Evolutionary conservation across 2,329 filamentous ascomycete species (phyloP).

Genomic region (Magnaporthales sp.): DNA sequence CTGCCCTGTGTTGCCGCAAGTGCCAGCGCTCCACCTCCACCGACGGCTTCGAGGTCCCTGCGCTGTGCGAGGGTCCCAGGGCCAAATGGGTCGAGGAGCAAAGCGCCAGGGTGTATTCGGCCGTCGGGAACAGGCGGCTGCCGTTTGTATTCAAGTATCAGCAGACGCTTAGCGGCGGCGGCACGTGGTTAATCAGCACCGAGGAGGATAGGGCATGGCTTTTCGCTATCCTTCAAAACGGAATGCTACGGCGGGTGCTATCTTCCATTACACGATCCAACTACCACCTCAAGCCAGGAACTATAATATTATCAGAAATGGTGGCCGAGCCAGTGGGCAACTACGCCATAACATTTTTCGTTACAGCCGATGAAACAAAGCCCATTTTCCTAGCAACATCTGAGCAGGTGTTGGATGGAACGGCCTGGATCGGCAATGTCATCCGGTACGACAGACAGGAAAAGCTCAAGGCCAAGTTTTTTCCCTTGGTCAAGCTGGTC

Average conservation of each 20-base stretch:
- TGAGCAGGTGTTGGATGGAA: constrained; percentile 23
- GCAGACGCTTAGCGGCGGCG: constrained; percentile 26
- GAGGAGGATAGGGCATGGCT: constrained; percentile 17
- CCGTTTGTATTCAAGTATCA: constrained; percentile 29
- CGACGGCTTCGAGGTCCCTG: constrained; percentile 10
- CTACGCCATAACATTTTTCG: constrained; percentile 25
- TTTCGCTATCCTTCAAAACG: constrained; percentile 14
- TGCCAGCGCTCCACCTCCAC: constrained; percentile 1
- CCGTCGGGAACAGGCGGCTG: constrained; percentile 14
- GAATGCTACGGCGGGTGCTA: constrained; percentile 19
- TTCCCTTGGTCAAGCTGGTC: constrained; percentile 13
- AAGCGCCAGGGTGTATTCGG: constrained; percentile 14
- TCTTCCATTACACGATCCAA: constrained; percentile 21
- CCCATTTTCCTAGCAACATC: constrained; percentile 22
- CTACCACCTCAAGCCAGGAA: constrained; percentile 20
- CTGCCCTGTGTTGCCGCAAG: constrained; percentile 1
- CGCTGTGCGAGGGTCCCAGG: constrained; percentile 17
- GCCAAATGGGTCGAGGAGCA: constrained; percentile 20
- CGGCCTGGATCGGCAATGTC: constrained; percentile 24
- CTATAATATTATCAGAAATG: constrained; percentile 22
- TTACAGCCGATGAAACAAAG: constrained; percentile 14
- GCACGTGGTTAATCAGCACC: constrained; percentile 21
- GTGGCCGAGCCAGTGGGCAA: constrained; percentile 20
- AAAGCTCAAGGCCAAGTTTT: constrained; percentile 18
- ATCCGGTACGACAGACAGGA: constrained; percentile 23